Evolutionary conservation across 148 eudicot species (phyloP).

Genomic region (Drosera capensis): DNA sequence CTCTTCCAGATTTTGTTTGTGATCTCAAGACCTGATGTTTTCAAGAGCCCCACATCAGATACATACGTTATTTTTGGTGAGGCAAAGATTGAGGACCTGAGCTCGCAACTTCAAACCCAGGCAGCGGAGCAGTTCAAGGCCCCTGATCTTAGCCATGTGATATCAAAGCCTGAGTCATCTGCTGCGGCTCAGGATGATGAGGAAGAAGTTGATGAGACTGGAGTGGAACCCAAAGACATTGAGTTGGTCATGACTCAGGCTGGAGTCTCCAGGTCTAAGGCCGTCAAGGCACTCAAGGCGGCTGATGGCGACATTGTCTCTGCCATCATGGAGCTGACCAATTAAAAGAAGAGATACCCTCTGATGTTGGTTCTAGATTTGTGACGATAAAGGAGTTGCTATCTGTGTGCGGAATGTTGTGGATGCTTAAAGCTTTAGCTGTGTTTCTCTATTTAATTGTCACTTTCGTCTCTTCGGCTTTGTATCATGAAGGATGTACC

Average conservation of each 20-base stretch:
- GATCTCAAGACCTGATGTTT: slow-evolving; percentile 36
- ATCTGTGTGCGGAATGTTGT: no score
- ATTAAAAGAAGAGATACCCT: neutral
- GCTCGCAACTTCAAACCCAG: slow-evolving; percentile 36
- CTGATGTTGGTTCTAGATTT: neutral
- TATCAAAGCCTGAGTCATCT: slow-evolving; percentile 23
- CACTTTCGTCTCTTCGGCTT: no score
- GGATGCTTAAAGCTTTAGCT: no score
- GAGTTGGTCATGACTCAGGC: slow-evolving; percentile 1
- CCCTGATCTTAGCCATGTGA: slow-evolving; percentile 21
- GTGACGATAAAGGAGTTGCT: neutral
- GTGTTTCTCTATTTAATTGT: no score
- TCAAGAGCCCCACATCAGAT: slow-evolving; percentile 42
- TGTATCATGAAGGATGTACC: no score
- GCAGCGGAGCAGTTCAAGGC: slow-evolving; percentile 44
- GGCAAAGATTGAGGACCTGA: slow-evolving; percentile 23
- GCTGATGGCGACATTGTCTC: slow-evolving; percentile 33
- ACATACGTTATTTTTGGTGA: slow-evolving; percentile 19
- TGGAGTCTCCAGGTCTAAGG: slow-evolving; percentile 15
- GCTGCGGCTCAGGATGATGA: slow-evolving; percentile 22
- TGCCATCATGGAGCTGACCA: slow-evolving; percentile 43
- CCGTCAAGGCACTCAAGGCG: slow-evolving; percentile 34
- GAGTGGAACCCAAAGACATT: neutral
- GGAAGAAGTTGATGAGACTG: slow-evolving; percentile 3
- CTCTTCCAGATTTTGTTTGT: slow-evolving; percentile 19